These are phyloP conservation scores for Lecanoromycetidae sp. DNA, from an alignment of 2,329 filamentous ascomycete genomes.

Conservation along the genomic window DNA sequence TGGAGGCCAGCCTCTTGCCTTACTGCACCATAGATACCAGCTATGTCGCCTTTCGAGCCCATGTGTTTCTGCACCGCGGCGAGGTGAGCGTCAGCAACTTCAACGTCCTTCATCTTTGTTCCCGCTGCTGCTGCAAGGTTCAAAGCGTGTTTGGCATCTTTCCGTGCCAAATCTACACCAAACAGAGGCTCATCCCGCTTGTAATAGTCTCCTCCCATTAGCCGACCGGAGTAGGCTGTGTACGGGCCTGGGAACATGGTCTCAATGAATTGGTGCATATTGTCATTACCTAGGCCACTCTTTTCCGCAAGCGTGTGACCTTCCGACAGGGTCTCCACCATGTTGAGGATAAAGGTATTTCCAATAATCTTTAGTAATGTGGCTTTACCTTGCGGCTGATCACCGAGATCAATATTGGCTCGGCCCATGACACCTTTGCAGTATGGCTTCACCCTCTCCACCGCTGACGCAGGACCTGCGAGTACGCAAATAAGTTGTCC, in stretches of 20 bases:
- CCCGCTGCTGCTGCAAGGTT: constrained; percentile 53
- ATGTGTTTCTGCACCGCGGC: constrained; percentile 54
- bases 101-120: constrained; percentile 49
- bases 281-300: constrained; percentile 57
- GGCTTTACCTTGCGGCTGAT: constrained; percentile 56
- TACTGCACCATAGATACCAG: constrained; percentile 69
- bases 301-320: constrained; percentile 71
- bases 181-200: constrained; percentile 51
- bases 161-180: constrained; percentile 66
- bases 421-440: constrained; percentile 60
- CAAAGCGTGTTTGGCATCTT: constrained; percentile 67
- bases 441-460: constrained; percentile 56
- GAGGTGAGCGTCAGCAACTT: constrained; percentile 58
- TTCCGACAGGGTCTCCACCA: constrained; percentile 68
- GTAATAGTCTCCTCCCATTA: constrained; percentile 37
- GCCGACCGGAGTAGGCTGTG: constrained; percentile 59
- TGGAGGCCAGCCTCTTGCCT: constrained; percentile 61
- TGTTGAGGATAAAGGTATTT: constrained; percentile 75
- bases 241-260: constrained; percentile 65
- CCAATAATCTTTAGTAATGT: constrained; percentile 69
- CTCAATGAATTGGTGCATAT: constrained; percentile 60
- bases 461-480: constrained; percentile 49
- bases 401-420: constrained; percentile 57
- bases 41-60: constrained; percentile 64
- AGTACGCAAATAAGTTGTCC: constrained; percentile 63